Percentiles rank a stretch among this genome's conserved stretches.
These are phyloP conservation scores for Vanrija pseudolonga DNA, from an alignment of 1,284 basidiomycete species.

Conservation along the genomic window DNA sequence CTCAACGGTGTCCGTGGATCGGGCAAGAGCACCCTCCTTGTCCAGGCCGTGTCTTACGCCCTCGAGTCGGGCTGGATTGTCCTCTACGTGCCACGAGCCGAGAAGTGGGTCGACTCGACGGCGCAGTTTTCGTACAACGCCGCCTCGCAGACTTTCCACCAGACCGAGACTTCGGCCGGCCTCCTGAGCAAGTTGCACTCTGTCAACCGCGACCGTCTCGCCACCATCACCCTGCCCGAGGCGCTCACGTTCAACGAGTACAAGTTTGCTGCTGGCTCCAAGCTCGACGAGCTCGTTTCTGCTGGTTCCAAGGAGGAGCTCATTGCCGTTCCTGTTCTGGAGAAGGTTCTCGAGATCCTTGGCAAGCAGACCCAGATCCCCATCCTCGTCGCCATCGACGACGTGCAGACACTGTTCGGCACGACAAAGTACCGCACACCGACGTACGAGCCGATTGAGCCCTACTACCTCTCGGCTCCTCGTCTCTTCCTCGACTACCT, in stretches of 20 bases:
- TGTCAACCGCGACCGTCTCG: constrained; percentile 45
- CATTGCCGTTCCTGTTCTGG: constrained; percentile 63
- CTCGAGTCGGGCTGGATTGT: constrained; percentile 73
- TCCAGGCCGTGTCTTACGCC: constrained; percentile 76
- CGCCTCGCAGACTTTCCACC: constrained; percentile 71
- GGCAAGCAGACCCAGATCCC: constrained; percentile 67
- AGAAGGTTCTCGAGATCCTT: constrained; percentile 63
- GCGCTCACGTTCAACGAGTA: constrained; percentile 44
- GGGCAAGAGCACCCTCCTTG: constrained; percentile 77
- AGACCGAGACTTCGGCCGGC: constrained; percentile 55
- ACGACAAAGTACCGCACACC: constrained; percentile 72
- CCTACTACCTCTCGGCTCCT: constrained; percentile 78
- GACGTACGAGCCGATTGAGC: constrained; percentile 65
- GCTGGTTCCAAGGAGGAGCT: constrained; percentile 58
- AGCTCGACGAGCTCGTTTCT: constrained; percentile 60
- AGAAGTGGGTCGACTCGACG: constrained; percentile 73
- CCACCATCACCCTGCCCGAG: constrained; percentile 21
- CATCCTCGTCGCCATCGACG: constrained; percentile 80
- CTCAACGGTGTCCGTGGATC: constrained; percentile 64
- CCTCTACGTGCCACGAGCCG: constrained; percentile 75
- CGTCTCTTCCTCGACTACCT: constrained; percentile 73
- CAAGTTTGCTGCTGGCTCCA: constrained; percentile 54
- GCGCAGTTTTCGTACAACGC: constrained; percentile 71
- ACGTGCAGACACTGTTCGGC: constrained; percentile 76
- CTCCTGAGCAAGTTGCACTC: constrained; percentile 43